Evolutionary conservation across 306 rosid species (phyloP).

Genomic region (Gleditsia sinensis): DNA sequence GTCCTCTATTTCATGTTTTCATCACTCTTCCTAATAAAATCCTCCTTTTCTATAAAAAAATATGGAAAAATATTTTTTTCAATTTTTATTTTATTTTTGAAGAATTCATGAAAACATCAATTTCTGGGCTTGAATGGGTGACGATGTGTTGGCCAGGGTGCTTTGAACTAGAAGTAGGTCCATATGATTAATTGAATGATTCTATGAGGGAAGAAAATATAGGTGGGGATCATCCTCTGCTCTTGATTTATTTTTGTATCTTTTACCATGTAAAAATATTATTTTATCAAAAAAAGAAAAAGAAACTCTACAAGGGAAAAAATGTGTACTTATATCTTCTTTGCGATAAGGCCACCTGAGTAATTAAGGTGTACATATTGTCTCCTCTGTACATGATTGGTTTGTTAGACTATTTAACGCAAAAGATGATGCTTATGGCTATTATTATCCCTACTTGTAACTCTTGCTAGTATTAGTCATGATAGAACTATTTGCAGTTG

Average conservation of each 20-base stretch:
- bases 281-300: neutral
- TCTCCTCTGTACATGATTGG: conserved; percentile 10
- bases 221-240: conserved; percentile 21
- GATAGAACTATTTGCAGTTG: neutral
- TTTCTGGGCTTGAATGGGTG: neutral
- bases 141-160: neutral
- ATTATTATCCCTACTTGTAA: conserved; percentile 18
- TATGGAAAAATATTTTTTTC: neutral
- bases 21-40: neutral
- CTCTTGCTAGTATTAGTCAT: conserved; percentile 26
- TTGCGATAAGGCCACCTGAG: conserved; percentile 19
- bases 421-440: neutral
- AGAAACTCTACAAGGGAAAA: conserved; percentile 17
- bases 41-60: neutral
- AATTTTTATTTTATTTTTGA: neutral
- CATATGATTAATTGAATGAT: conserved; percentile 6
- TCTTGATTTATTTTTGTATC: conserved; percentile 9
- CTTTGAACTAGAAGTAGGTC: conserved; percentile 13
- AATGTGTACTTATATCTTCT: neutral
- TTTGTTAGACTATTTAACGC: conserved; percentile 11
- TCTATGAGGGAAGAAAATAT: neutral
- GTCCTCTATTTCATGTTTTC: neutral
- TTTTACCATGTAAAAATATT: conserved; percentile 1
- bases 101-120: neutral
- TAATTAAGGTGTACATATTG: neutral